These are phyloP conservation scores for Eucalyptus marginata DNA, from an alignment of 345 rosid species.

Conservation along the genomic window DNA sequence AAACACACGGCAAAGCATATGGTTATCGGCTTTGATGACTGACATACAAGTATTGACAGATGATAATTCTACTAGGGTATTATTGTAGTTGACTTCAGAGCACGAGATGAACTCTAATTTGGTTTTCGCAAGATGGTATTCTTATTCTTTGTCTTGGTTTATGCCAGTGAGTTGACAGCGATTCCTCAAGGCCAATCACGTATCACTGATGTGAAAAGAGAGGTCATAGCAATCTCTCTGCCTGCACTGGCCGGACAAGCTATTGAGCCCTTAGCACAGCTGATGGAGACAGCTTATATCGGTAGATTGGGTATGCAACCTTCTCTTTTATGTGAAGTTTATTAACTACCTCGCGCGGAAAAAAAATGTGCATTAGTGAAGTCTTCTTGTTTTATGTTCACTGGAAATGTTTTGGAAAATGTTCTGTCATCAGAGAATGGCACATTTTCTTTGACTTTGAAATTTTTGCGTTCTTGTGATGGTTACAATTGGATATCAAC, in stretches of 20 bases:
- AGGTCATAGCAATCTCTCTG: conserved; percentile 71
- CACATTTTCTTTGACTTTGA: neutral
- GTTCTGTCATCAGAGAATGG: neutral
- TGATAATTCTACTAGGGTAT: neutral
- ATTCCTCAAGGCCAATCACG: conserved; percentile 6
- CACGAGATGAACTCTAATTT: neutral
- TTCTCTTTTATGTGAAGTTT: neutral
- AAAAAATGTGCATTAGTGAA: neutral
- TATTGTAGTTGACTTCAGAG: neutral
- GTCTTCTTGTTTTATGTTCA: neutral
- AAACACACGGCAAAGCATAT: neutral
- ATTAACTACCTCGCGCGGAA: neutral
- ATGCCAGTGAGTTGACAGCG: conserved; percentile 26
- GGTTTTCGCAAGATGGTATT: neutral
- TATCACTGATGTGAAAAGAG: conserved; percentile 35
- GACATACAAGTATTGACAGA: neutral
- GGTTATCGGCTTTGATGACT: neutral
- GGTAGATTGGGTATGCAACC: conserved; percentile 64
- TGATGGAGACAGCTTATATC: conserved; percentile 94
- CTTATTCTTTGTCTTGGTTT: neutral
- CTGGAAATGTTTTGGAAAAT: neutral
- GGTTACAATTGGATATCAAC: neutral
- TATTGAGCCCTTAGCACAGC: conserved; percentile 69
- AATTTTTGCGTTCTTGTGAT: neutral
- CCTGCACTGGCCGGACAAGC: conserved; percentile 95